These are phyloP conservation scores for Dentipellis fragilis DNA, from an alignment of 768 basidiomycete species.

Conservation along the genomic window DNA sequence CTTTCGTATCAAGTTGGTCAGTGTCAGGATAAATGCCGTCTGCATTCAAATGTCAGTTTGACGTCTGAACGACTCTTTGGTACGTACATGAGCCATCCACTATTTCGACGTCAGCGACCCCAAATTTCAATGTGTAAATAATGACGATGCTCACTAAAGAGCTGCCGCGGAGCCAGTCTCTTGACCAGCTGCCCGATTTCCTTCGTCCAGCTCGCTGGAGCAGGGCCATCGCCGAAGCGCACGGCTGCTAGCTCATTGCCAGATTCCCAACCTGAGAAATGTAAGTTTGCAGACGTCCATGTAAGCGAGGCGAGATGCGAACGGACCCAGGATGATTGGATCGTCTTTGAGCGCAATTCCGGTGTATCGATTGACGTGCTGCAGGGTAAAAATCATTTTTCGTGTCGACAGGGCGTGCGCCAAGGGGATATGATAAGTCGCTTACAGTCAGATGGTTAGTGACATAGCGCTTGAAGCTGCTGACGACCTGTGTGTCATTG, in stretches of 20 bases:
- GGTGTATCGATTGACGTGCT: conserved; percentile 20
- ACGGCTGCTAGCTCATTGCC: conserved; percentile 17
- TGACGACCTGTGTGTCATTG: conserved; percentile 13
- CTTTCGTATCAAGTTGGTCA: background rate
- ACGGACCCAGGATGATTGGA: conserved; percentile 17
- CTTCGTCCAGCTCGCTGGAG: conserved; percentile 18
- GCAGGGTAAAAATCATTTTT: background rate
- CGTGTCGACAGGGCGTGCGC: background rate
- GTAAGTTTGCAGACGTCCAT: background rate
- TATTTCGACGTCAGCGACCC: background rate
- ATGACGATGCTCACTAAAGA: conserved; percentile 10
- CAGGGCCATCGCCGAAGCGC: conserved; percentile 15
- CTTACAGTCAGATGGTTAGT: background rate
- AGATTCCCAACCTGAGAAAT: conserved; percentile 15
- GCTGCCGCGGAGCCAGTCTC: conserved; percentile 18
- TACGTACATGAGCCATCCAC: background rate
- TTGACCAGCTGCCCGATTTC: conserved; percentile 16
- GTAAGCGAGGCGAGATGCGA: background rate
- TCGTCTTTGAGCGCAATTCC: conserved; percentile 19
- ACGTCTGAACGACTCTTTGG: background rate
- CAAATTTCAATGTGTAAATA: background rate
- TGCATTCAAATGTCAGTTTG: background rate
- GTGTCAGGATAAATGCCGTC: background rate
- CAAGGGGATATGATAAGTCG: background rate
- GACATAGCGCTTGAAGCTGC: conserved; percentile 1